phyloP scores from a whole-genome alignment of 768 basidiomycete genomes.

The Grammothele lineata region DNA sequence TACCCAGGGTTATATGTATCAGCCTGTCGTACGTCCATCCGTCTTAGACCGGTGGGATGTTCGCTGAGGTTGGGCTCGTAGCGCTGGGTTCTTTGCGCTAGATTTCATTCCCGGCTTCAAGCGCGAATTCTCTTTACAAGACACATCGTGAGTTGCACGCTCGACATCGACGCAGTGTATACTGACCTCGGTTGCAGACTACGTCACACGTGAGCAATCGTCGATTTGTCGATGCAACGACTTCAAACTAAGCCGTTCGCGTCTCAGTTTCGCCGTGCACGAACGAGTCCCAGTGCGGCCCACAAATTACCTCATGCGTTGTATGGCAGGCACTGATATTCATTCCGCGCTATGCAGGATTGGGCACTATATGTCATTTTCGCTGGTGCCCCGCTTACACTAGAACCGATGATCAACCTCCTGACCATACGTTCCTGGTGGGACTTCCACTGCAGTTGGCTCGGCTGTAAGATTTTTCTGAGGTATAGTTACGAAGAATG shows the following conservation, averaged over 20 bases:
- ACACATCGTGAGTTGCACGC: conserved; percentile 57
- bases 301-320: conserved; percentile 23
- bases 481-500: no score
- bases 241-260: neutral
- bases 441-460: conserved; percentile 76
- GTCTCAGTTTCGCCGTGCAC: conserved; percentile 56
- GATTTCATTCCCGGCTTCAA: conserved; percentile 68
- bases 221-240: no score
- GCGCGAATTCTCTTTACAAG: conserved; percentile 72
- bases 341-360: neutral
- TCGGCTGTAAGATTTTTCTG: conserved; percentile 46
- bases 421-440: conserved; percentile 79
- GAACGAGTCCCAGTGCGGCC: conserved; percentile 85
- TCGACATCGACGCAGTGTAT: no score
- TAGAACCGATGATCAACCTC: conserved; percentile 67
- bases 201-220: conserved; percentile 32
- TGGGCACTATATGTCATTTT: conserved; percentile 34
- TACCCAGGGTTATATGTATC: conserved; percentile 61
- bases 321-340: neutral
- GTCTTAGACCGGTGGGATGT: neutral
- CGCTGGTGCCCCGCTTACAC: conserved; percentile 59
- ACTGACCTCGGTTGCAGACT: no score
- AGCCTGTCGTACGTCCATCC: conserved; percentile 50
- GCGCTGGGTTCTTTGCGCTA: conserved; percentile 59
- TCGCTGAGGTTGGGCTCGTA: conserved; percentile 21